Conservation (phyloP, 2,329 filamentous ascomycete genomes). For the Trichothecium sympodiale region DNA sequence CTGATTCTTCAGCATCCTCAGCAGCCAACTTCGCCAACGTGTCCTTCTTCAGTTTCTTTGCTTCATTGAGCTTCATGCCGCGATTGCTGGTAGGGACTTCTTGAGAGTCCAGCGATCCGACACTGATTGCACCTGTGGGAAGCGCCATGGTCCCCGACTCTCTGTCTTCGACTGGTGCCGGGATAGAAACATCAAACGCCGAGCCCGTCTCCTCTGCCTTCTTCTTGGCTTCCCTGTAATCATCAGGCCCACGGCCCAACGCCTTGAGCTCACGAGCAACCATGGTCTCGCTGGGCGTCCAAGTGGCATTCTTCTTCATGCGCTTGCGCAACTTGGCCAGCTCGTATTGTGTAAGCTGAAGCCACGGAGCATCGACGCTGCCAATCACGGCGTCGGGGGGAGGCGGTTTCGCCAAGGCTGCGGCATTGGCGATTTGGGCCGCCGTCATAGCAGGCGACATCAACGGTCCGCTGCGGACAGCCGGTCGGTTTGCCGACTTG, state of each 20-base stretch:
- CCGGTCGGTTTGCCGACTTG: slow-evolving; percentile 32
- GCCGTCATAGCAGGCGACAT: slow-evolving; percentile 22
- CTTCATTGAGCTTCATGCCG: slow-evolving; percentile 68
- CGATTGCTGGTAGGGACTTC: slow-evolving; percentile 58
- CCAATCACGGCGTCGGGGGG: slow-evolving; percentile 48
- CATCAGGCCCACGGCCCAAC: slow-evolving; percentile 55
- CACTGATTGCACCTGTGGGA: slow-evolving; percentile 48
- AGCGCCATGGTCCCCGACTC: slow-evolving; percentile 41
- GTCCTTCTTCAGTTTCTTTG: slow-evolving; percentile 63
- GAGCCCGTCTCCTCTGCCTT: slow-evolving; percentile 55
- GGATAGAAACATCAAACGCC: slow-evolving; percentile 39
- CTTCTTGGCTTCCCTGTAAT: slow-evolving; percentile 49
- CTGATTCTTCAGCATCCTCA: slow-evolving; percentile 49
- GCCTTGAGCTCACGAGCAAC: slow-evolving; percentile 66
- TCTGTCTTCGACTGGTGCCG: slow-evolving; percentile 28
- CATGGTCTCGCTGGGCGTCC: slow-evolving; percentile 79
- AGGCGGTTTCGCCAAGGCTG: slow-evolving; percentile 40
- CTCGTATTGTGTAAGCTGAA: slow-evolving; percentile 54
- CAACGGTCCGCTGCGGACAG: slow-evolving; percentile 20
- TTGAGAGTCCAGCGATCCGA: slow-evolving; percentile 44
- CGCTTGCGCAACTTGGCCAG: slow-evolving; percentile 62
- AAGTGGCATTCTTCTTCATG: slow-evolving; percentile 87
- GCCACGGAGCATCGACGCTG: slow-evolving; percentile 51
- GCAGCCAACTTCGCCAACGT: slow-evolving; percentile 49
- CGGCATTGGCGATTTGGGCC: slow-evolving; percentile 25